phyloP scores from a whole-genome alignment of 495 filamentous ascomycete genomes.

The Staphylotrichum longicolle region DNA sequence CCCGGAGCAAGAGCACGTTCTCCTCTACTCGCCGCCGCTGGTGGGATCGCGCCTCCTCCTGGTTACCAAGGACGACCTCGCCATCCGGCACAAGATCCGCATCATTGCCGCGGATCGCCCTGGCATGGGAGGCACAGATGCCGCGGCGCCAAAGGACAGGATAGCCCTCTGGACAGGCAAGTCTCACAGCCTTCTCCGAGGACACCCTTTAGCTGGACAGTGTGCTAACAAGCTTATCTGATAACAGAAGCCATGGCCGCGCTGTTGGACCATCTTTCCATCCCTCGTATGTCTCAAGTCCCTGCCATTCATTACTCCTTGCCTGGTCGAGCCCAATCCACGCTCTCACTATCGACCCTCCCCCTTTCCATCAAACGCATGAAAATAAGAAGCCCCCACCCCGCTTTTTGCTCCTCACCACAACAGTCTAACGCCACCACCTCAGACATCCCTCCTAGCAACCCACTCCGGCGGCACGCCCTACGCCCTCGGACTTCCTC shows the following conservation, averaged over 20 bases:
- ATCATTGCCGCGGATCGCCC: background rate
- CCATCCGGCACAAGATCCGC: constrained; percentile 1
- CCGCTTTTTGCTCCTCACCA: too few species aligned
- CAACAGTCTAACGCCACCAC: too few species aligned
- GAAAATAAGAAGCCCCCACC: too few species aligned
- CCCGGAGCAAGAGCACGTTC: background rate
- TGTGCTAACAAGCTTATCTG: background rate
- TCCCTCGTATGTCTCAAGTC: background rate
- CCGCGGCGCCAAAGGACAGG: background rate
- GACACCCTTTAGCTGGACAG: too few species aligned
- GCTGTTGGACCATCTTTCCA: background rate
- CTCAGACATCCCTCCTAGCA: too few species aligned
- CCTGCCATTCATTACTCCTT: too few species aligned
- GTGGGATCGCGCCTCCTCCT: background rate
- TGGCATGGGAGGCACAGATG: background rate
- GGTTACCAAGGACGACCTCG: background rate
- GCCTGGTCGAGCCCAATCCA: background rate
- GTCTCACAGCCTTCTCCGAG: background rate
- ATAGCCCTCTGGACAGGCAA: background rate
- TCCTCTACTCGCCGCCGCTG: background rate
- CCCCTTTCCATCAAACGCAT: too few species aligned
- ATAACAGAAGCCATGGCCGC: background rate
- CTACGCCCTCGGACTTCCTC: constrained; percentile 2
- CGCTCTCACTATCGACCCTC: background rate
- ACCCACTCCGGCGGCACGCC: constrained; percentile 3